phyloP scores from a whole-genome alignment of 2,329 filamentous ascomycete species.

The Blastomyces silverae region DNA sequence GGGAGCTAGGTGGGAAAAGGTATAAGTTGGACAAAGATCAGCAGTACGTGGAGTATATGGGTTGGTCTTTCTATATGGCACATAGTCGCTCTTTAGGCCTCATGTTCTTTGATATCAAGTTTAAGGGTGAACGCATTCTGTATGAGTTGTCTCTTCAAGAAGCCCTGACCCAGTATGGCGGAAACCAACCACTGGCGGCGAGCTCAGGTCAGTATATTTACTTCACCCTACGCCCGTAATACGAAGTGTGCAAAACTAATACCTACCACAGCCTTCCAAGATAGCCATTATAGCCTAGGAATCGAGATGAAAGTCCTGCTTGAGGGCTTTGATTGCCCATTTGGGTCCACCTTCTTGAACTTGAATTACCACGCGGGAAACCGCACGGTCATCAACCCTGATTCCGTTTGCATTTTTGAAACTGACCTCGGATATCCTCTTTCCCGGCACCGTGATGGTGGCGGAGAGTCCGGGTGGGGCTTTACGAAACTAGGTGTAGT shows the following conservation, averaged over 20 bases:
- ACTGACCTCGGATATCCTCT: conserved; percentile 46
- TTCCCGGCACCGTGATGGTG: conserved; percentile 42
- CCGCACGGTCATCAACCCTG: conserved; percentile 31
- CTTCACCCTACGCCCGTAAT: not conserved
- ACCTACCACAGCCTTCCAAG: conserved; percentile 25
- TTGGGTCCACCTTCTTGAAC: conserved; percentile 27
- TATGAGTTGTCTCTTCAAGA: conserved; percentile 51
- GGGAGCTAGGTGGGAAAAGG: conserved; percentile 37
- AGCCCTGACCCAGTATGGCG: conserved; percentile 48
- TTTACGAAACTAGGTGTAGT: conserved; percentile 29
- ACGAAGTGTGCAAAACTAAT: not conserved
- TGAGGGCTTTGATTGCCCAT: conserved; percentile 28
- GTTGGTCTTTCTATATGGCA: conserved; percentile 48
- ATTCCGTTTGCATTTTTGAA: conserved; percentile 54
- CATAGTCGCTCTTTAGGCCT: conserved; percentile 43
- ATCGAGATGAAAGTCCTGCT: conserved; percentile 20
- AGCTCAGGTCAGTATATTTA: conserved; percentile 19
- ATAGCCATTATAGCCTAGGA: conserved; percentile 32
- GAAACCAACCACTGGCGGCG: conserved; percentile 22
- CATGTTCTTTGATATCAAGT: conserved; percentile 46
- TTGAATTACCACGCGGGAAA: conserved; percentile 26
- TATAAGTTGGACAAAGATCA: conserved; percentile 41
- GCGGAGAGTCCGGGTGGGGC: conserved; percentile 32
- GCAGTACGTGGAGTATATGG: conserved; percentile 49
- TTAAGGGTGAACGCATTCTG: conserved; percentile 46